Conservation (phyloP, 2,329 filamentous ascomycete genomes). For the Xylariaceae sp. region DNA sequence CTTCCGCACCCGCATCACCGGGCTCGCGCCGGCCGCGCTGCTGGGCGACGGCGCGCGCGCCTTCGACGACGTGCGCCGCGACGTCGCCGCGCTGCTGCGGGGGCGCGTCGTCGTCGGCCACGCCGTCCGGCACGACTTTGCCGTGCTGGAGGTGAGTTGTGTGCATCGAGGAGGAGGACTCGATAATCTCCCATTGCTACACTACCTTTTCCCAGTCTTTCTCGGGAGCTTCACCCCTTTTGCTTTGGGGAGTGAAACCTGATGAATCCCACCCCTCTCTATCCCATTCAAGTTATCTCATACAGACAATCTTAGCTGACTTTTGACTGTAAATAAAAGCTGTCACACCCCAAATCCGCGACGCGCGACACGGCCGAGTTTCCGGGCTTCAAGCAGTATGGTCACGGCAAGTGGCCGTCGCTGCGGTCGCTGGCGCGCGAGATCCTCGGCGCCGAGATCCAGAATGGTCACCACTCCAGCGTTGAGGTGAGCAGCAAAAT, state of each 20-base stretch:
- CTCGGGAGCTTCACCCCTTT: constrained; percentile 9
- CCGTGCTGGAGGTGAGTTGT: constrained; percentile 68
- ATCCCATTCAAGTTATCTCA: too few species aligned
- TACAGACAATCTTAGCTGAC: too few species aligned
- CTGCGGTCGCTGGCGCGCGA: constrained; percentile 52
- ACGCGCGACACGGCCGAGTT: constrained; percentile 72
- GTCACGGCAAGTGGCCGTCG: constrained; percentile 60
- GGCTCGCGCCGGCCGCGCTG: constrained; percentile 70
- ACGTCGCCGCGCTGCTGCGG: constrained; percentile 58
- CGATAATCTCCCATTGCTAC: constrained; percentile 50
- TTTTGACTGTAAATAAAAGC: too few species aligned
- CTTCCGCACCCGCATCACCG: constrained; percentile 82
- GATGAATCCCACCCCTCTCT: too few species aligned
- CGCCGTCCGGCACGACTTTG: constrained; percentile 62
- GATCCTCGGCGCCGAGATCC: constrained; percentile 54
- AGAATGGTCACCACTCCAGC: constrained; percentile 56
- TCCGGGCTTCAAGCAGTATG: constrained; percentile 62
- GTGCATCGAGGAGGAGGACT: constrained; percentile 52
- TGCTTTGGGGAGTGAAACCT: too few species aligned
- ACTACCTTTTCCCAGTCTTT: constrained; percentile 10
- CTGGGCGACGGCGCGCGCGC: constrained; percentile 43
- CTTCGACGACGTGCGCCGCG: constrained; percentile 70
- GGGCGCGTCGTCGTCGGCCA: constrained; percentile 64
- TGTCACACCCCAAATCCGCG: neutral
- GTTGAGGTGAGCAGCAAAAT: too few species aligned